Conservation (phyloP, 495 filamentous ascomycete genomes). For the Monascus purpureus region DNA sequence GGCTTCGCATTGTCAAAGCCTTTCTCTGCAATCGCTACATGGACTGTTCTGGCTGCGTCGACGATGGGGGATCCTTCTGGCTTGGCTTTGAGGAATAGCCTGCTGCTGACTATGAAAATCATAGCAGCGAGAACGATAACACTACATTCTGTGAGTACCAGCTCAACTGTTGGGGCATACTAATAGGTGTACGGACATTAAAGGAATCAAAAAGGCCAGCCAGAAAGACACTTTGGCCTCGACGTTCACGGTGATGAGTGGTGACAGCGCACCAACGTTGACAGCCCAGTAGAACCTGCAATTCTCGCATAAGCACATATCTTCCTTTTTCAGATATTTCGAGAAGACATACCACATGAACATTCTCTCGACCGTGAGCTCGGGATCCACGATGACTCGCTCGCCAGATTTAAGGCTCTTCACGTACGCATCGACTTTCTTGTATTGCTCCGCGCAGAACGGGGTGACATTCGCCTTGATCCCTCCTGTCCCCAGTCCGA, state of each 20-base stretch:
- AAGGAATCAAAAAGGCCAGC: conserved; percentile 41
- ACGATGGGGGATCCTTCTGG: too few species aligned
- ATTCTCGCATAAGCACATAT: too few species aligned
- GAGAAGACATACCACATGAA: too few species aligned
- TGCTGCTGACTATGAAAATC: too few species aligned
- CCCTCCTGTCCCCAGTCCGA: conserved; percentile 20
- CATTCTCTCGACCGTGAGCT: conserved; percentile 20
- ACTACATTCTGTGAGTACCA: conserved; percentile 40
- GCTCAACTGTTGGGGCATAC: conserved; percentile 33
- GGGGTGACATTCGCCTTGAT: conserved; percentile 45
- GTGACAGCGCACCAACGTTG: conserved; percentile 37
- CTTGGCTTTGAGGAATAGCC: too few species aligned
- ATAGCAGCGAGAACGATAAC: conserved; percentile 38
- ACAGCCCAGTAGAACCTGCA: conserved; percentile 27
- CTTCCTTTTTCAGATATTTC: too few species aligned
- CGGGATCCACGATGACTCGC: conserved; percentile 45
- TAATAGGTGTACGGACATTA: too few species aligned
- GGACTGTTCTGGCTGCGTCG: too few species aligned
- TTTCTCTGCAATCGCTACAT: too few species aligned
- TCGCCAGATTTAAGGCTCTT: conserved; percentile 30
- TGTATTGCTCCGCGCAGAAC: conserved; percentile 24
- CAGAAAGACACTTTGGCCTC: conserved; percentile 57
- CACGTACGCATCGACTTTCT: conserved; percentile 15
- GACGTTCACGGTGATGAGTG: conserved; percentile 29
- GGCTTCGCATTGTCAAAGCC: too few species aligned